Percentiles rank a stretch among this genome's conserved stretches.
Evolutionary conservation across 345 rosid genomes (phyloP).

Genomic region (Balakata baccata): DNA sequence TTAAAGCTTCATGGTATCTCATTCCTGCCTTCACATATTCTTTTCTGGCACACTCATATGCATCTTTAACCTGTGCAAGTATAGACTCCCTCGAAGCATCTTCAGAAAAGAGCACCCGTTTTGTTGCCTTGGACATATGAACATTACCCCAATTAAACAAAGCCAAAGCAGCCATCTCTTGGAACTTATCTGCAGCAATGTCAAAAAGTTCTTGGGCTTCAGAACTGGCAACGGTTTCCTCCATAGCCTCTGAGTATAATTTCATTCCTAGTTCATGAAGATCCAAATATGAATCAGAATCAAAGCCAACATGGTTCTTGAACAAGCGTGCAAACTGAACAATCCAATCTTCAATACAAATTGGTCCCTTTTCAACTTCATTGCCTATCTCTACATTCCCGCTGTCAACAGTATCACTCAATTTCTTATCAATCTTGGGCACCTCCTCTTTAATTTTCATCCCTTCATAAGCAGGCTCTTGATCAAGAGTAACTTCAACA

Average conservation of each 20-base stretch:
- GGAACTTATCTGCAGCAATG: conserved; percentile 84
- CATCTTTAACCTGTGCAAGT: conserved; percentile 48
- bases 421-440: conserved; percentile 29
- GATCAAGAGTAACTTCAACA: conserved; percentile 69
- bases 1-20: conserved; percentile 76
- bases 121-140: conserved; percentile 87
- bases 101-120: conserved; percentile 58
- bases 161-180: conserved; percentile 96
- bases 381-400: conserved; percentile 40
- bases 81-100: conserved; percentile 62
- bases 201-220: conserved; percentile 86
- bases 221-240: conserved; percentile 73
- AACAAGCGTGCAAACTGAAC: conserved; percentile 83
- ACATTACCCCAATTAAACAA: conserved; percentile 96
- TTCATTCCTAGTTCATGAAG: conserved; percentile 95
- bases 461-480: conserved; percentile 81
- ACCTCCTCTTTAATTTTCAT: conserved; percentile 33
- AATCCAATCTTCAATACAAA: conserved; percentile 75
- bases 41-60: conserved; percentile 67
- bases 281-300: conserved; percentile 88
- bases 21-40: conserved; percentile 71
- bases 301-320: conserved; percentile 92
- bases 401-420: conserved; percentile 37
- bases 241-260: conserved; percentile 90
- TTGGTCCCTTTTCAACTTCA: conserved; percentile 39